Percentiles rank a stretch among this genome's conserved stretches.
These are phyloP conservation scores for Scheffersomyces lignicola DNA, from an alignment of 1,139 yeast genomes.

Conservation along the genomic window DNA sequence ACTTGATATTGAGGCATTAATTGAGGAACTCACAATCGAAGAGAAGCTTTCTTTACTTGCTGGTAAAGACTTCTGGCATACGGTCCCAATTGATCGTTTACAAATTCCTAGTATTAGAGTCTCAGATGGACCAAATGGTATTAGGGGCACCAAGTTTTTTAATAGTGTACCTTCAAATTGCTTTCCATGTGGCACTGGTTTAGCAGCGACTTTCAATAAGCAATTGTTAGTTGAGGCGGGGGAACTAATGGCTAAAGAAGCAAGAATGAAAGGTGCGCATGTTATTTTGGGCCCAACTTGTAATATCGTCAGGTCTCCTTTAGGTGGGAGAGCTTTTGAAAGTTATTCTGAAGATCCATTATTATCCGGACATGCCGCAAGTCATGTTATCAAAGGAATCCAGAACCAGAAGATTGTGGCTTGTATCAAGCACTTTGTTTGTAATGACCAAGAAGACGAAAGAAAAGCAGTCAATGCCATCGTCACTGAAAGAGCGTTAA, in stretches of 20 bases:
- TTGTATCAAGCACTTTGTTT: conserved; percentile 58
- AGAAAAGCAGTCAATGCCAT: conserved; percentile 46
- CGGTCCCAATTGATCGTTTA: conserved; percentile 43
- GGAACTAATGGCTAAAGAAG: conserved; percentile 25
- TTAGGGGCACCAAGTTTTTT: conserved; percentile 27
- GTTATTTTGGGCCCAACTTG: conserved; percentile 32
- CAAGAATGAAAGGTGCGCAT: conserved; percentile 26
- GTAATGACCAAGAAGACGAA: conserved; percentile 59
- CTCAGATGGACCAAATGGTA: conserved; percentile 31
- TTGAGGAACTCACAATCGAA: conserved; percentile 37
- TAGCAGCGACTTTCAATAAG: conserved; percentile 39
- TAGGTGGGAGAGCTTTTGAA: conserved; percentile 34
- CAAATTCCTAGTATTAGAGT: conserved; percentile 27
- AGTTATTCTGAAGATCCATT: conserved; percentile 31
- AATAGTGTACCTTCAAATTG: conserved; percentile 26
- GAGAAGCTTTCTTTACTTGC: conserved; percentile 48
- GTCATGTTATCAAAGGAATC: conserved; percentile 25
- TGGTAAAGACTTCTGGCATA: conserved; percentile 55
- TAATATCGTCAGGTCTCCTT: conserved; percentile 26
- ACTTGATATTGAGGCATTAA: conserved; percentile 42
- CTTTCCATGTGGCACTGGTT: conserved; percentile 30
- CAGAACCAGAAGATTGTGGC: conserved; percentile 44
- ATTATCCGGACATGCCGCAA: conserved; percentile 29
- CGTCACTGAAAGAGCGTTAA: conserved; percentile 54
- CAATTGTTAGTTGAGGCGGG: conserved; percentile 23